Percentiles rank a stretch among this genome's conserved stretches.
Evolutionary conservation across 179 eudicot genomes (phyloP).

Genomic region (Beta macrorhiza): DNA sequence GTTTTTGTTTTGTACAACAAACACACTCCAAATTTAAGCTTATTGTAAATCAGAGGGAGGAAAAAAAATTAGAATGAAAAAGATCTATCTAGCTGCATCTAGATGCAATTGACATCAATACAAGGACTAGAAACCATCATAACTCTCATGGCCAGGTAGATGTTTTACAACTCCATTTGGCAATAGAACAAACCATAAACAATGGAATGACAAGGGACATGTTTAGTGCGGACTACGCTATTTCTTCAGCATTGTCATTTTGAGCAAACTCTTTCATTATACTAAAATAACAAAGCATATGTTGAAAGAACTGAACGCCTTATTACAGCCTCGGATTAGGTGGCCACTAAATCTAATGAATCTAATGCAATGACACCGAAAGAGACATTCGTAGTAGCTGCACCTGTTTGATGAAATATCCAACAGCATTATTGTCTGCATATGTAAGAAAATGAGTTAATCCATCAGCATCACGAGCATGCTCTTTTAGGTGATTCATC

Average conservation of each 20-base stretch:
- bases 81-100: slow-evolving; percentile 2
- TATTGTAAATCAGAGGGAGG: too few relatives aligned
- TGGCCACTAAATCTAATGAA: slow-evolving; percentile 8
- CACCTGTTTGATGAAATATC: slow-evolving; percentile 96
- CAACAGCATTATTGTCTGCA: slow-evolving; percentile 99
- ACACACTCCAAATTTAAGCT: neutral
- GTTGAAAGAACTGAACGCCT: neutral
- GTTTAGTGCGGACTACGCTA: neutral
- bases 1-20: neutral
- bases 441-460: slow-evolving; percentile 94
- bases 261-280: neutral
- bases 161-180: neutral
- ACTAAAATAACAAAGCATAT: neutral
- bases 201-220: neutral
- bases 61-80: neutral
- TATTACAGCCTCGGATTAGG: too few relatives aligned
- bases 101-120: neutral
- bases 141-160: neutral
- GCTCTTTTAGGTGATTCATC: slow-evolving; percentile 95
- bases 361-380: neutral
- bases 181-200: neutral
- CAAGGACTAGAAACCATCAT: neutral
- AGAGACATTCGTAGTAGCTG: neutral
- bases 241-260: neutral
- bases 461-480: slow-evolving; percentile 95